Evolutionary conservation across 1,284 basidiomycete species (phyloP), one percentile per base, ranked within the genome.

Genomic region (Pholiota adiposa): DNA sequence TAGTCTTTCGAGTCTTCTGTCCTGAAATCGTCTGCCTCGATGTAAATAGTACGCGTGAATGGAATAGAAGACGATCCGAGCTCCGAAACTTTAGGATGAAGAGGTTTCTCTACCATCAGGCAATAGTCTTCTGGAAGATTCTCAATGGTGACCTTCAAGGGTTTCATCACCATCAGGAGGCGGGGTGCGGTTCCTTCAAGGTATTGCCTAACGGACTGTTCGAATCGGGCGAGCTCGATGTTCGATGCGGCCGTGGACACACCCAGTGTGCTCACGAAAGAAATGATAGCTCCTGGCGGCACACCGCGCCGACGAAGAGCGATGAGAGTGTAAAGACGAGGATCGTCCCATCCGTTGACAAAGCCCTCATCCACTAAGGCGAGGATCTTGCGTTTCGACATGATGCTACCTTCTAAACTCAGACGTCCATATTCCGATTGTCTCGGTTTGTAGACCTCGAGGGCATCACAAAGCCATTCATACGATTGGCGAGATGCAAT

Each of bases 401-500:
- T 96, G 74, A 99, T 90, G 14, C 97, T 97, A 23, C 97, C 97
- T 67, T 97, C 94, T 50, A 99, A 77, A 70, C 90, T 96, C 59
- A 99, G 83, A 56, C 97, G 88, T 29, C 97, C 97, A 69, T 96
- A 99, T 75, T 99, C 97, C 60, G 94, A 97, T 78, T 99, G 97
- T 63, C 90, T 90, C n/a, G 97, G 96, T 75, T 97, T 98, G 84
- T 99, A 99, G 2, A 99, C 91, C 64, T 93, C 92, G 31, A 99
- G 81, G 2, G 93, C 94, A 72, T 99, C 97, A 72, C 97, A 99
- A 14, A 99, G 84, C 97, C 97, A 99, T 71, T 99, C 97, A 75
- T 99, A 99, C 0, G 96, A 97, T 71, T 96, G 93, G 57, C 97
- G 91, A 8, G 96, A 95, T n/a, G 91, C 88, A 67, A 98, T 90